A percentile compares a stretch with the other conserved stretches of the same genome.
phyloP scores from a whole-genome alignment of 2,329 filamentous ascomycete genomes.

The Fusarium coffeatum region DNA sequence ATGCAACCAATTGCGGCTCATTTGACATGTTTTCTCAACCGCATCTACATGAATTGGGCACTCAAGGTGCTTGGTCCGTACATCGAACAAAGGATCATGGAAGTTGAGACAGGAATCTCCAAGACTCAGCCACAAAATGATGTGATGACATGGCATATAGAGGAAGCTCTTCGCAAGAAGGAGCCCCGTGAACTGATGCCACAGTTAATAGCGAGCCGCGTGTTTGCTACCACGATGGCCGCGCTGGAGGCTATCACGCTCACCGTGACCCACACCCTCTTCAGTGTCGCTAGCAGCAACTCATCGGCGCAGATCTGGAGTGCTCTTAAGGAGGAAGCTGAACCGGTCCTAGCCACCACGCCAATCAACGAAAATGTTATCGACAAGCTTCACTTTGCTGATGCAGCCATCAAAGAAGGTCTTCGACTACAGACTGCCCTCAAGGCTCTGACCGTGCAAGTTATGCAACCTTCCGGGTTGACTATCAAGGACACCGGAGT shows the following conservation, averaged over 20 bases:
- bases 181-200: neutral
- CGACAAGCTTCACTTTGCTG: neutral
- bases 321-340: rapidly evolving
- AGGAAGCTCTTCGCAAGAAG: constrained; percentile 2
- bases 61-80: neutral
- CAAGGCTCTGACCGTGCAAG: neutral
- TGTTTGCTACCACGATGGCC: neutral
- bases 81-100: neutral
- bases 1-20: neutral
- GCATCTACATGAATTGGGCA: neutral
- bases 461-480: neutral
- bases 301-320: rapidly evolving
- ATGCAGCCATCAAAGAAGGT: constrained; percentile 7
- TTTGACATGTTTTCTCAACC: neutral
- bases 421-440: neutral
- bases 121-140: rapidly evolving
- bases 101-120: rapidly evolving
- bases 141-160: constrained; percentile 4
- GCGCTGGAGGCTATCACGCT: neutral
- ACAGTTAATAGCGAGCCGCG: neutral
- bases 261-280: neutral
- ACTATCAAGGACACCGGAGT: rapidly evolving
- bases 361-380: neutral
- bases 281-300: neutral
- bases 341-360: rapidly evolving